Percentiles rank a stretch among this genome's conserved stretches.
Evolutionary conservation across 768 basidiomycete species (phyloP).

Genomic region (Suillus spraguei): DNA sequence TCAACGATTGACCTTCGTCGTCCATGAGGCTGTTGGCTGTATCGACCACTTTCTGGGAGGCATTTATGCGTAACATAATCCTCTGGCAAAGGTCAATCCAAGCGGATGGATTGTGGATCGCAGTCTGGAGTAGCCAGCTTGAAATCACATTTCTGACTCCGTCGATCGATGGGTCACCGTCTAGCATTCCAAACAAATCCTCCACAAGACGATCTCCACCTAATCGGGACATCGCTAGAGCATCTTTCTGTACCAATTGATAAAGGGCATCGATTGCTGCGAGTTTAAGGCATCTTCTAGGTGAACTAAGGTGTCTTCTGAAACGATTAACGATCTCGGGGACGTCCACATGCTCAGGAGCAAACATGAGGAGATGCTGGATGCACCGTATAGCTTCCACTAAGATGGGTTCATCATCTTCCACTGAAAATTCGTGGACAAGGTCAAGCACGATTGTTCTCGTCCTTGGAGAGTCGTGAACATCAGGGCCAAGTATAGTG

Average conservation of each 20-base stretch:
- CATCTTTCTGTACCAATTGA: constrained; percentile 96
- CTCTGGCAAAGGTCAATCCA: constrained; percentile 98
- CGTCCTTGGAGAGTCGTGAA: constrained; percentile 83
- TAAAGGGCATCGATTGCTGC: constrained; percentile 96
- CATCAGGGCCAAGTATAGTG: constrained; percentile 92
- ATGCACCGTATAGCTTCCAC: constrained; percentile 96
- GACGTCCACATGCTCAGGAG: constrained; percentile 80
- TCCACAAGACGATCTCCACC: constrained; percentile 95
- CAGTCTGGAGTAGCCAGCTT: constrained; percentile 95
- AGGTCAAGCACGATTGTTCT: constrained; percentile 83
- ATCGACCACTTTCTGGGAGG: constrained; percentile 73
- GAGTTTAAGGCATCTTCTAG: constrained; percentile 83
- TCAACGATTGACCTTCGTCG: constrained; percentile 94
- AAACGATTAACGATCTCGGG: constrained; percentile 81
- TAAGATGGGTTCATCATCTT: constrained; percentile 84
- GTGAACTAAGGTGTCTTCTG: constrained; percentile 76
- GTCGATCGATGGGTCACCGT: constrained; percentile 91
- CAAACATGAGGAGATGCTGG: constrained; percentile 97
- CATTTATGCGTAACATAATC: constrained; percentile 94
- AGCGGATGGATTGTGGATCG: constrained; percentile 88
- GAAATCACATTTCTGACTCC: constrained; percentile 92
- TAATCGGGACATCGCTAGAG: constrained; percentile 85
- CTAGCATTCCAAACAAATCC: constrained; percentile 92
- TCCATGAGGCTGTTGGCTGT: constrained; percentile 65
- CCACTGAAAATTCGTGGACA: constrained; percentile 81